Percentiles rank a stretch among this genome's conserved stretches.
phyloP scores from a whole-genome alignment of 2,329 filamentous ascomycete genomes.

The Epichloe aotearoae region DNA sequence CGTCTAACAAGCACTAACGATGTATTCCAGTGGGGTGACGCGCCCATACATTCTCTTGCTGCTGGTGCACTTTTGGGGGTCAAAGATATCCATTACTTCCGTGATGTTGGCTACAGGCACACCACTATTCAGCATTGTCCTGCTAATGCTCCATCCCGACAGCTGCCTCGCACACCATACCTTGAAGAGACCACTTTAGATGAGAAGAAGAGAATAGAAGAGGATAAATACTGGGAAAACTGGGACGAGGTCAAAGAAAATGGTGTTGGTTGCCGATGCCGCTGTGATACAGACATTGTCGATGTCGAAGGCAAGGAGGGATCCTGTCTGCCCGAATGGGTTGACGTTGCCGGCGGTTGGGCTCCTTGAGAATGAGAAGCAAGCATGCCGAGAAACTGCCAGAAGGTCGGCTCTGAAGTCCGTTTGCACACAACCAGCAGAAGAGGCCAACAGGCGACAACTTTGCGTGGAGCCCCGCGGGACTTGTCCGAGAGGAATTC shows the following conservation, averaged over 20 bases:
- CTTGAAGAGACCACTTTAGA: slow-evolving; percentile 71
- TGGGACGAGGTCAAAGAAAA: slow-evolving; percentile 86
- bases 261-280: slow-evolving; percentile 89
- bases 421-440: neutral
- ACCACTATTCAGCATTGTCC: slow-evolving; percentile 98
- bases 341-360: slow-evolving; percentile 93
- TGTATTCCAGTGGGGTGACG: slow-evolving; percentile 75
- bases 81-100: slow-evolving; percentile 93
- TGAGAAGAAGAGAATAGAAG: slow-evolving; percentile 72
- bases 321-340: slow-evolving; percentile 91
- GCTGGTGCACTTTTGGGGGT: slow-evolving; percentile 75
- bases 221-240: slow-evolving; percentile 91
- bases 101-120: slow-evolving; percentile 94
- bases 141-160: slow-evolving; percentile 80
- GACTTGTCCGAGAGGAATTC: neutral
- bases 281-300: slow-evolving; percentile 92
- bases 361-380: slow-evolving; percentile 30
- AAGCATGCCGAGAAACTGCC: neutral
- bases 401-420: neutral
- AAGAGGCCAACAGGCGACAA: neutral
- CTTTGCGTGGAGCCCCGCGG: neutral
- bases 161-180: slow-evolving; percentile 67
- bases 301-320: slow-evolving; percentile 97
- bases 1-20: slow-evolving; percentile 12
- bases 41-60: slow-evolving; percentile 93